Conservation (phyloP, 352 stramenopile genomes). For the Poterioochromonas sp. region DNA sequence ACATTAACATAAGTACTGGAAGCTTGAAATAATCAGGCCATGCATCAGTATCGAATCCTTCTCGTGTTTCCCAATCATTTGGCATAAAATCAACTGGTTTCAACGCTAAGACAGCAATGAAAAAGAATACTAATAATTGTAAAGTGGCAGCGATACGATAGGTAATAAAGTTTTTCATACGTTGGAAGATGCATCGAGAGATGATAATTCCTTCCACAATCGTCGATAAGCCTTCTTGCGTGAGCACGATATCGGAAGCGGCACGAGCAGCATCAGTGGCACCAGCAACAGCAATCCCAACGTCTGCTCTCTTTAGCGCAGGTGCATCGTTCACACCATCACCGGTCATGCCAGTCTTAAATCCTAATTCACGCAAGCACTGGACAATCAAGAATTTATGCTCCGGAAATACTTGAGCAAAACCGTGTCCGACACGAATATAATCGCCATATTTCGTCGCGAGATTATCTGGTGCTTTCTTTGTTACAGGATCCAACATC, state of each 20-base stretch:
- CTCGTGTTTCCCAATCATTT: constrained; percentile 14
- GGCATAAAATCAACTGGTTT: constrained; percentile 49
- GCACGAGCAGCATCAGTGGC: constrained; percentile 65
- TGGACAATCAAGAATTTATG: constrained; percentile 74
- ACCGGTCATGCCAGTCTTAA: constrained; percentile 70
- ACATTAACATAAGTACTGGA: constrained; percentile 73
- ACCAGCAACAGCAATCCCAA: constrained; percentile 39
- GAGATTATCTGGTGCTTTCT: constrained; percentile 42
- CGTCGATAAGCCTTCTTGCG: constrained; percentile 62
- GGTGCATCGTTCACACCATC: constrained; percentile 78
- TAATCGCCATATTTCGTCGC: not conserved
- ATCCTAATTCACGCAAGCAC: constrained; percentile 59
- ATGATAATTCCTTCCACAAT: constrained; percentile 70
- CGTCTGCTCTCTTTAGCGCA: constrained; percentile 54
- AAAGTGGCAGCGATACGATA: constrained; percentile 71
- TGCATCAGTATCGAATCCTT: constrained; percentile 42
- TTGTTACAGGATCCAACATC: constrained; percentile 48
- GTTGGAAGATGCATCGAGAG: constrained; percentile 71
- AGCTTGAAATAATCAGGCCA: constrained; percentile 72
- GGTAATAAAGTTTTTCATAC: constrained; percentile 70
- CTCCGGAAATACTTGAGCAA: constrained; percentile 71
- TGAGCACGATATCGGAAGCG: constrained; percentile 71
- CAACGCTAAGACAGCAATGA: constrained; percentile 75
- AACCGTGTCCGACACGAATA: constrained; percentile 57
- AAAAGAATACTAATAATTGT: constrained; percentile 81